These are phyloP conservation scores for Echites panduratus DNA, from an alignment of 257 asterid genomes.

Conservation along the genomic window DNA sequence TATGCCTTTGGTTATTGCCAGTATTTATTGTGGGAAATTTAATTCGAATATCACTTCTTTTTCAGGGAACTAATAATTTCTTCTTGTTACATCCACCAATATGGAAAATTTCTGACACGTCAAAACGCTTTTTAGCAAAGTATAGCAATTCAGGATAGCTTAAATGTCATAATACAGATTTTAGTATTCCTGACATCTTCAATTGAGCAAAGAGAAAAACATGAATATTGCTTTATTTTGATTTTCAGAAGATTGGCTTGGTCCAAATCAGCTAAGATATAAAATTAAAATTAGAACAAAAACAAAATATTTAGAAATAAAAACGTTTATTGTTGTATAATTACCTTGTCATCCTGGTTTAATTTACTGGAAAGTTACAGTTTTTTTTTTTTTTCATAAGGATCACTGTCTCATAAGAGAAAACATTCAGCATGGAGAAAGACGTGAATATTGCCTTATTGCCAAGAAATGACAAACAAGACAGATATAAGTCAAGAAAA, in stretches of 20 bases:
- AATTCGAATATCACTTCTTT: not conserved
- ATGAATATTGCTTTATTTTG: not conserved
- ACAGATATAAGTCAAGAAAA: not conserved
- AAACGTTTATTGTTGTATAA: no score
- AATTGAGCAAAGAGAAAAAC: not conserved
- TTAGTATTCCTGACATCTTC: not conserved
- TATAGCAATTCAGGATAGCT: not conserved
- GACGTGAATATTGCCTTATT: not conserved
- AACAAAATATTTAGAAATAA: no score
- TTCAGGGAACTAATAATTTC: not conserved
- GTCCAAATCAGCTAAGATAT: no score
- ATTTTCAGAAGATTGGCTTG: no score
- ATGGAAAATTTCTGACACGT: not conserved
- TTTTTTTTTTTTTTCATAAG: no score
- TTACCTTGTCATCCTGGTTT: no score
- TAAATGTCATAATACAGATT: not conserved
- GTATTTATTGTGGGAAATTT: not conserved
- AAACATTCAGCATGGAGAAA: not conserved
- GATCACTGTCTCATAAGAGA: no score
- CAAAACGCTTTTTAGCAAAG: not conserved
- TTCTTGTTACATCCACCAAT: not conserved
- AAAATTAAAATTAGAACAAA: no score
- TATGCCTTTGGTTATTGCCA: not conserved
- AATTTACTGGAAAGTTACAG: no score
- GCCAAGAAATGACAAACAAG: not conserved